Conservation (phyloP, 2,329 filamentous ascomycete genomes). For the Calonectria hongkongensis region DNA sequence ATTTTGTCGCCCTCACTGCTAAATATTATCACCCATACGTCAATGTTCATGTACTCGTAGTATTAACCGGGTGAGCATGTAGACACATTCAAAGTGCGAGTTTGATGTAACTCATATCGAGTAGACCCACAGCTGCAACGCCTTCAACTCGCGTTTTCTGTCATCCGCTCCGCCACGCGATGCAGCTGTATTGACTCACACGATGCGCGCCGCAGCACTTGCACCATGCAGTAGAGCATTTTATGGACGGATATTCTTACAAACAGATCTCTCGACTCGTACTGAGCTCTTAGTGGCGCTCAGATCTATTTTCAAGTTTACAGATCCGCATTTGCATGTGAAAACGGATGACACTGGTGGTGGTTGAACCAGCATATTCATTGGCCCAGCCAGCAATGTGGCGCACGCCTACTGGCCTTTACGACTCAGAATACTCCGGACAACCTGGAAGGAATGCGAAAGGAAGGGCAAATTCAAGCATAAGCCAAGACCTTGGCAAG, state of each 20-base stretch:
- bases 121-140: too few relatives aligned
- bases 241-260: not conserved
- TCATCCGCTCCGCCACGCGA: too few relatives aligned
- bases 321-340: not conserved
- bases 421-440: not conserved
- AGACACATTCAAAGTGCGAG: too few relatives aligned
- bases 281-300: not conserved
- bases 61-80: too few relatives aligned
- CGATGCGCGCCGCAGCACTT: too few relatives aligned
- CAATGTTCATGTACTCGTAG: too few relatives aligned
- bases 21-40: too few relatives aligned
- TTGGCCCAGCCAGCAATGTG: not conserved
- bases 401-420: not conserved
- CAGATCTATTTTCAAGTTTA: not conserved
- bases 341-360: not conserved
- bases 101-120: too few relatives aligned
- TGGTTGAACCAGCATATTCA: not conserved
- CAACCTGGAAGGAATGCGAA: constrained; percentile 13
- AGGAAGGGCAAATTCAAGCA: not conserved
- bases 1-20: too few relatives aligned
- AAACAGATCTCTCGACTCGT: constrained; percentile 10
- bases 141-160: too few relatives aligned
- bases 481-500: not conserved
- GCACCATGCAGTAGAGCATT: too few relatives aligned
- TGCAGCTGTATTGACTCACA: too few relatives aligned